A percentile compares a stretch with the other conserved stretches of the same genome.
phyloP scores from a whole-genome alignment of 2,329 filamentous ascomycete genomes.

The Aspergillus melleus region DNA sequence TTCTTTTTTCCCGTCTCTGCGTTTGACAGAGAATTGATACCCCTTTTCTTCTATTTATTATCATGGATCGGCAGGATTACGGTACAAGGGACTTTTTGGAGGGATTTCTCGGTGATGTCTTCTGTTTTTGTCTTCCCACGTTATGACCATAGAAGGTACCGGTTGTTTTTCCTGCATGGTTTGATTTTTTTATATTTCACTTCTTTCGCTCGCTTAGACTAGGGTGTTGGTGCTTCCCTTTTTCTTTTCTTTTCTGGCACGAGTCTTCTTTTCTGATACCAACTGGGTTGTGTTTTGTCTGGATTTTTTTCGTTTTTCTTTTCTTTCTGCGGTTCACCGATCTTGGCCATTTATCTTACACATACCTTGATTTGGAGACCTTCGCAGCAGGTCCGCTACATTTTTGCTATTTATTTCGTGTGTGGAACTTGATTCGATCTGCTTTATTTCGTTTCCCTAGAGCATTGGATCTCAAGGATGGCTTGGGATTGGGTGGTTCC shows the following conservation, averaged over 20 bases:
- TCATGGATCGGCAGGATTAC: conserved; percentile 19
- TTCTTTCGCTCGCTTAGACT: conserved; percentile 41
- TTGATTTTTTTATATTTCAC: conserved; percentile 18
- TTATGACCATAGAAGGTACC: conserved; percentile 43
- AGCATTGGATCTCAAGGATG: conserved; percentile 2
- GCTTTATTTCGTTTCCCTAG: conserved; percentile 4
- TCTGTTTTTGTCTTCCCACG: conserved; percentile 15
- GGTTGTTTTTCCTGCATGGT: conserved; percentile 33
- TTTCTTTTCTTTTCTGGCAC: conserved; percentile 23
- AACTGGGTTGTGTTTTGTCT: conserved; percentile 21
- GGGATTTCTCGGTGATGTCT: conserved; percentile 21
- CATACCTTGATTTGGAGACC: neutral
- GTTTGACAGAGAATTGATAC: conserved; percentile 29
- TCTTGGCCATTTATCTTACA: no score
- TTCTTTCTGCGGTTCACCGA: neutral
- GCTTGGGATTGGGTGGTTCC: neutral
- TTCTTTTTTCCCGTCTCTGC: conserved; percentile 24
- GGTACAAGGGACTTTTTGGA: conserved; percentile 17
- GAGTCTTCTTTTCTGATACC: conserved; percentile 21
- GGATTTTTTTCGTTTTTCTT: conserved; percentile 5
- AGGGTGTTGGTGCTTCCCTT: conserved; percentile 27
- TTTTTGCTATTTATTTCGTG: neutral
- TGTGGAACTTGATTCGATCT: neutral
- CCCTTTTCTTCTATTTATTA: conserved; percentile 21
- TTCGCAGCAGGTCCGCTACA: neutral